A percentile compares a stretch with the other conserved stretches of the same genome.
Evolutionary conservation across 306 rosid genomes (phyloP).

Genomic region (Prunus fruticosa): DNA sequence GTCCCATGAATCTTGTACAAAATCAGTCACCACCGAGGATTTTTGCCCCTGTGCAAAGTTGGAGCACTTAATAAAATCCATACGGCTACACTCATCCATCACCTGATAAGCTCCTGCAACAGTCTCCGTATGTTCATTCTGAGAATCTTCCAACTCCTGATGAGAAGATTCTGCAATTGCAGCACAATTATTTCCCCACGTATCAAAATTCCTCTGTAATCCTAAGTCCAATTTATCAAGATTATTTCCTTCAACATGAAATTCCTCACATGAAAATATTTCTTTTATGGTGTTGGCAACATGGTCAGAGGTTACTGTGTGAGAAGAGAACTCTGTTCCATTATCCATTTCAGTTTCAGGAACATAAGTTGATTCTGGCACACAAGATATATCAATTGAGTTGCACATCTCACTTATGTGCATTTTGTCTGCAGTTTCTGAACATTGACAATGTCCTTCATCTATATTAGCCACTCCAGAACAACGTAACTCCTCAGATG

Average conservation of each 20-base stretch:
- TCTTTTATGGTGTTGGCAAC: conserved; percentile 33
- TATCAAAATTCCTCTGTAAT: conserved; percentile 23
- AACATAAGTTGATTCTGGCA: conserved; percentile 59
- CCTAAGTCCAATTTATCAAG: conserved; percentile 10
- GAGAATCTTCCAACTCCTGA: conserved; percentile 33
- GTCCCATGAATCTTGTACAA: conserved; percentile 61
- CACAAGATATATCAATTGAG: conserved; percentile 48
- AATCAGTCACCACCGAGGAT: conserved; percentile 29
- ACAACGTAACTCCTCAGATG: conserved; percentile 27
- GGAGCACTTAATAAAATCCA: conserved; percentile 33
- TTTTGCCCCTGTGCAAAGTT: conserved; percentile 34
- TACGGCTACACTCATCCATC: conserved; percentile 62
- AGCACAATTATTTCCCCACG: conserved; percentile 26
- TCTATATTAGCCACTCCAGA: conserved; percentile 35
- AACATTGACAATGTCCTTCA: conserved; percentile 28
- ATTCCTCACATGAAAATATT: conserved; percentile 38
- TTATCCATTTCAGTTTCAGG: conserved; percentile 51
- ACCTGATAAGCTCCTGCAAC: conserved; percentile 28
- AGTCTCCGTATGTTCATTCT: conserved; percentile 40
- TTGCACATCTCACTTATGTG: conserved; percentile 38
- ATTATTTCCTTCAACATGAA: conserved; percentile 28
- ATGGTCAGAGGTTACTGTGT: conserved; percentile 38
- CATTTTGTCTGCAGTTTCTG: conserved; percentile 36
- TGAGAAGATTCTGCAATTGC: conserved; percentile 40
- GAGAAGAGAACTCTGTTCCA: conserved; percentile 37